Evolutionary conservation across 2,329 filamentous ascomycete genomes (phyloP), one percentile per base, ranked within the genome.

Genomic region (Fusarium ambrosium): DNA sequence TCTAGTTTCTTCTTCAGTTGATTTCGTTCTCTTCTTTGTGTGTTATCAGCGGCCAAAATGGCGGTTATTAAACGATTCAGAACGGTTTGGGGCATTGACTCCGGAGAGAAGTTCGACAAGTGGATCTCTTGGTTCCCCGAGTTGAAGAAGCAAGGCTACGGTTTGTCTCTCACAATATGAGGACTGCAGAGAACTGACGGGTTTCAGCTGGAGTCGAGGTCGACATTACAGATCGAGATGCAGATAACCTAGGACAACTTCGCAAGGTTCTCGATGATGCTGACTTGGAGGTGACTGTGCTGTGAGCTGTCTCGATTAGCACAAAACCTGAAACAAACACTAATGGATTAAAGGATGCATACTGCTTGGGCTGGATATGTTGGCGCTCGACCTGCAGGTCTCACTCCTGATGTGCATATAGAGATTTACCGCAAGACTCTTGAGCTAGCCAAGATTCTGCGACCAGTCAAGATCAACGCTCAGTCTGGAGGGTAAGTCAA

Each of bases 71-170:
- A 61, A 27, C 70, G 70, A 22, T 72, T 70, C 16, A 62, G 70
- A 39, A 72, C 68, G 18, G 51, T 60, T 7, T 72, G 70, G 70
- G 70, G 70, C 6, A 36, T 70, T 16, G 61, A 43, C 2, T 61
- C 68, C 13, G 68, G 68, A 34, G 20, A 53, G 20, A 72, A 71
- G 60, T 71, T 65, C 29, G 56, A 68, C 13, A 22, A 68, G 29
- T 72, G 68, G 68, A 64, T 34, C 24, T 34, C 41, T 7, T 72
- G 68, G 70, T 72, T 72, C 51, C 62, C 70, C 22, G 63, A 41
- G 8, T 32, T 72, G 41, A 72, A 72, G 58, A 27, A 66, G 48
- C 68, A 70, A 32, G 70, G 70, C 43, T 72, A 72, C 43, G 58
- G 70, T 72, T 48, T 8, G 63, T 59, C n/a, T 39, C 8, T 27